These are phyloP conservation scores for Neofusicoccum umdonicola DNA, from an alignment of 2,329 filamentous ascomycete species.

Conservation along the genomic window DNA sequence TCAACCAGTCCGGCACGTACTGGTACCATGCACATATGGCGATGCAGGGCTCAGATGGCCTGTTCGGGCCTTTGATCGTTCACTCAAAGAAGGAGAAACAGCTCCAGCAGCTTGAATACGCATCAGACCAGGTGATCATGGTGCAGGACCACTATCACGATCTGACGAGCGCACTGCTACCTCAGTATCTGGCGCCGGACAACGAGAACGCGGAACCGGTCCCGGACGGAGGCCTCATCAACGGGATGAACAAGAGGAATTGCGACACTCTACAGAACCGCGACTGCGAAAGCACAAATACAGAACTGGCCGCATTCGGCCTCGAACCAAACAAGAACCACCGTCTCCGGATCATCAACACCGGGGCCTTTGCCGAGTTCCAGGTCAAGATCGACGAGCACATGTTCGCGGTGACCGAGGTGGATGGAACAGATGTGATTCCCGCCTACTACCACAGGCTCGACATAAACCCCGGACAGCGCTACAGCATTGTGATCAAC, in stretches of 20 bases:
- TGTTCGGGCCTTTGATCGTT: constrained; percentile 63
- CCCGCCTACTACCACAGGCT: constrained; percentile 57
- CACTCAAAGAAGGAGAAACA: constrained; percentile 50
- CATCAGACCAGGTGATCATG: constrained; percentile 60
- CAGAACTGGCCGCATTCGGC: constrained; percentile 30
- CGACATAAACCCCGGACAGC: constrained; percentile 65
- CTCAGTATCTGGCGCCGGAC: constrained; percentile 52
- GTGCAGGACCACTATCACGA: constrained; percentile 69
- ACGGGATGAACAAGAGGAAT: constrained; percentile 39
- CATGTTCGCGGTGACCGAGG: constrained; percentile 60
- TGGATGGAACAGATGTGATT: constrained; percentile 62
- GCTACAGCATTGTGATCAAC: constrained; percentile 64
- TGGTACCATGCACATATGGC: constrained; percentile 74
- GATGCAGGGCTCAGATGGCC: constrained; percentile 68
- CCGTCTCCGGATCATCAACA: constrained; percentile 68
- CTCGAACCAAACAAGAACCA: constrained; percentile 58
- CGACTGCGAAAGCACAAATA: constrained; percentile 34
- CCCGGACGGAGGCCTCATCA: constrained; percentile 44
- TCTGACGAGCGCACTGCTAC: constrained; percentile 45
- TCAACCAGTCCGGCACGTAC: constrained; percentile 61
- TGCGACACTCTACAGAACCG: constrained; percentile 37
- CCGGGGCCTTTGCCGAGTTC: constrained; percentile 64
- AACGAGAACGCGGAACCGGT: constrained; percentile 58
- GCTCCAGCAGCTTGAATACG: constrained; percentile 42
- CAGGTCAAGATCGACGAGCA: constrained; percentile 63